Percentiles rank a stretch among this genome's conserved stretches.
phyloP scores from a whole-genome alignment of 345 rosid species.

The Psidium friedrichsthalianum region DNA sequence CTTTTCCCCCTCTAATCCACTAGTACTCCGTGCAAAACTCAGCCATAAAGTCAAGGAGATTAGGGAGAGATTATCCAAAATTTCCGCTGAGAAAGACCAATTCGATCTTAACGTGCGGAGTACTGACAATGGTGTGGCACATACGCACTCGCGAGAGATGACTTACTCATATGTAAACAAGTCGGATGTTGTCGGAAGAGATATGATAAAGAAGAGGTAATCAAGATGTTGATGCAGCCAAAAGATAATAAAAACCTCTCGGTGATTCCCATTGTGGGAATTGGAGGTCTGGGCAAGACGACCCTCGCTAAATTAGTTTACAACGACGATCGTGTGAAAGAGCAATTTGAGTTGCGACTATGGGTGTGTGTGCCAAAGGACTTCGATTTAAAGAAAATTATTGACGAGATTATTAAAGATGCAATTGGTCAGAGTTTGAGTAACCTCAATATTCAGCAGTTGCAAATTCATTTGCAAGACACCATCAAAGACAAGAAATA shows the following conservation, averaged over 20 bases:
- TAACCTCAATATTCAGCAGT: neutral
- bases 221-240: neutral
- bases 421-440: accelerated
- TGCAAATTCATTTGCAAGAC: accelerated
- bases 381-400: neutral
- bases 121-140: neutral
- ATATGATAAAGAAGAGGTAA: neutral
- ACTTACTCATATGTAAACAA: neutral
- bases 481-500: neutral
- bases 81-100: neutral
- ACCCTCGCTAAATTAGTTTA: neutral
- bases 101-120: neutral
- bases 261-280: neutral
- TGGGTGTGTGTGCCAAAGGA: neutral
- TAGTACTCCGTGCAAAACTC: neutral
- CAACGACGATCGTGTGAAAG: neutral
- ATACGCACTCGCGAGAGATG: accelerated
- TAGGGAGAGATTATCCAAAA: neutral
- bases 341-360: neutral
- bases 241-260: neutral
- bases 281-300: neutral
- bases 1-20: neutral
- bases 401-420: neutral
- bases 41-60: neutral
- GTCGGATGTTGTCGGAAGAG: neutral